Base-by-base conservation (phyloP, 1,284 basidiomycete genomes). In the Irpex lacteus region DNA sequence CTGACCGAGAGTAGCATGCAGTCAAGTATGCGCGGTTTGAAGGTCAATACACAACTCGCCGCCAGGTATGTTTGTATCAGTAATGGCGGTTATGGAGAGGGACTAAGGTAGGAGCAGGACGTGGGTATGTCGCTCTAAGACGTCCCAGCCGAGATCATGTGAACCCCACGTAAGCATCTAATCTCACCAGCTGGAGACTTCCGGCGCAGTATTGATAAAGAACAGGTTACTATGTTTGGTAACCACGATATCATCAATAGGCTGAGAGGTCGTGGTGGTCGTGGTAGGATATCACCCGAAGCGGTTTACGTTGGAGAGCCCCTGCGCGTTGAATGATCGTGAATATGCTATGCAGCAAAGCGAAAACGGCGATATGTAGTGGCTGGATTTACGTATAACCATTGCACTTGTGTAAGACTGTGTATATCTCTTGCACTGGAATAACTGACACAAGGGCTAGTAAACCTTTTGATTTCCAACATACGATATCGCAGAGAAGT, bases 401-500 rank as follows among this genome's bases (percentile, higher is more conserved):
- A 26, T 26, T 26, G 26, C 26, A 26, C 26, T 26, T 26, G 26
- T 26, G 26, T 26, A 26, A 26, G 26, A 26, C 26, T 26, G 26
- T 26, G 26, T 26, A 26, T 26, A 26, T 26, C 26, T 26, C 26
- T 26, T 26, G 26, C 26, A 26, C 26, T 26, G 26, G 26, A 26
- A 26, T 26, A 26, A 26, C 26, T 26, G 26, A 26, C 26, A 26
- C 3, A 26, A 26, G 26, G 18, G 11, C 50, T 56, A 56, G 54
- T 11, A 56, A 7, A 56, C 34, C 11, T 15, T 32, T 8, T 36
- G 9, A 21, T 56, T 56, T 34, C 54, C 54, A 34, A 56, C 26
- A 34, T 56, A 56, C n/a, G 54, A 56, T 9, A 56, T 8, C 9
- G 9, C 54, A 56, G 54, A 56, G 34, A 63, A 63, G 34, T 63